Base-by-base conservation (phyloP, 148 eudicot genomes). In the Fagopyrum homotropicum region DNA sequence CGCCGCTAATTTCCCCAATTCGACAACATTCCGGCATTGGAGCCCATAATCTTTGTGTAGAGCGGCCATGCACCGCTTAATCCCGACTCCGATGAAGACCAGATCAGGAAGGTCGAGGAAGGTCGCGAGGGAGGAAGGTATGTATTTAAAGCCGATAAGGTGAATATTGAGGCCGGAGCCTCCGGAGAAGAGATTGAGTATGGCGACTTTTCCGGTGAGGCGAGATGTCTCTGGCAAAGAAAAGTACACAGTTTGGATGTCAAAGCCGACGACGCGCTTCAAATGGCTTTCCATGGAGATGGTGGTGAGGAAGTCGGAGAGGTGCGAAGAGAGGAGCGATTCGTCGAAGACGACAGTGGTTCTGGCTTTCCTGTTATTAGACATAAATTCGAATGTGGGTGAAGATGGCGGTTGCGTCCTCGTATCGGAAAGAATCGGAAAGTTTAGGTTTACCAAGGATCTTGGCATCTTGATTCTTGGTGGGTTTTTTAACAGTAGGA, bases 31-130 rank as follows among this genome's bases (percentile, higher is more conserved):
- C 40, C 81, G 48, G 10, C 74, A 69, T 44, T 8, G 54, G 12
- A 79, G 45, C 30, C 81, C 81, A 11, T 79, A 79, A 47, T 75
- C 78, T 16, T 69, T 45, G 40, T 79, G 74, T 59, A 75, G 69
- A 0, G 77, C 77, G 12, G 56, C 81, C 3, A 74, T 1, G 43
- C 77, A 64, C 49, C 55, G 71, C 57, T 15, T 45, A 1, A 79
- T 75, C 45, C 81, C 70, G 22, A 79, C 74, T 1, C 81, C 75
- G 22, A 69, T 77, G 4, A 22, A 22, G 26, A 22, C 26, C 26
- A 22, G 26, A 22, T 22, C 26, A 22, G 26, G 26, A 22, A 22
- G 26, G 26, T 22, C 26, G 26, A 22, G 26, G 26, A 22, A 22
- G 26, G 26, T 22, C 26, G 26, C 26, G 26, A 22, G 26, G 26